Percentiles rank a stretch among this genome's conserved stretches.
Evolutionary conservation across 805 yeast genomes (phyloP).

Genomic region (Jamesozyma gamospora): DNA sequence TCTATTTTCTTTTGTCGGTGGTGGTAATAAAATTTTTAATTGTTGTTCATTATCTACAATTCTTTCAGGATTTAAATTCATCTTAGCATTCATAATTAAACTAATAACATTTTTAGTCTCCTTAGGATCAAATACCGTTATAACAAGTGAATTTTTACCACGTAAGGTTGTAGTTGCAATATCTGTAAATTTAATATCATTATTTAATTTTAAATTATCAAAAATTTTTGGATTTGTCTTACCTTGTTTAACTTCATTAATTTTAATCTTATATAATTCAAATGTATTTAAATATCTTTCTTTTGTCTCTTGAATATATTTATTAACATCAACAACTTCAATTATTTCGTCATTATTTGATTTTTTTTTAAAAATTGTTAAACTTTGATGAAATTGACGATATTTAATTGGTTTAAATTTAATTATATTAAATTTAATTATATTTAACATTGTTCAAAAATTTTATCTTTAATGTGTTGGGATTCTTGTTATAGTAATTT

Average conservation of each 20-base stretch:
- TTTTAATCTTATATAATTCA: constrained; percentile 42
- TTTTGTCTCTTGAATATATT: constrained; percentile 7
- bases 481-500: too few relatives aligned
- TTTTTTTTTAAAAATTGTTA: constrained; percentile 4
- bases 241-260: constrained; percentile 60
- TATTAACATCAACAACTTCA: constrained; percentile 4
- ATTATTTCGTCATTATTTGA: not conserved
- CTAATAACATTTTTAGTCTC: constrained; percentile 60
- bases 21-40: constrained; percentile 64
- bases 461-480: not conserved
- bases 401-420: not conserved
- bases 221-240: constrained; percentile 58
- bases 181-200: constrained; percentile 41
- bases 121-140: constrained; percentile 84
- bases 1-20: constrained; percentile 59
- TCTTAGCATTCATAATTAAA: constrained; percentile 54
- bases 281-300: constrained; percentile 37
- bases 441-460: not conserved
- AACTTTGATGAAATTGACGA: not conserved
- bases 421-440: not conserved
- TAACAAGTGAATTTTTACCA: constrained; percentile 53
- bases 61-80: constrained; percentile 72
- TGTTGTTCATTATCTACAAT: constrained; percentile 66
- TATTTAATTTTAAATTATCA: constrained; percentile 45
- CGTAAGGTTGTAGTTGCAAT: constrained; percentile 64